phyloP scores from a whole-genome alignment of 768 basidiomycete genomes.

The Lyophyllum shimeji region DNA sequence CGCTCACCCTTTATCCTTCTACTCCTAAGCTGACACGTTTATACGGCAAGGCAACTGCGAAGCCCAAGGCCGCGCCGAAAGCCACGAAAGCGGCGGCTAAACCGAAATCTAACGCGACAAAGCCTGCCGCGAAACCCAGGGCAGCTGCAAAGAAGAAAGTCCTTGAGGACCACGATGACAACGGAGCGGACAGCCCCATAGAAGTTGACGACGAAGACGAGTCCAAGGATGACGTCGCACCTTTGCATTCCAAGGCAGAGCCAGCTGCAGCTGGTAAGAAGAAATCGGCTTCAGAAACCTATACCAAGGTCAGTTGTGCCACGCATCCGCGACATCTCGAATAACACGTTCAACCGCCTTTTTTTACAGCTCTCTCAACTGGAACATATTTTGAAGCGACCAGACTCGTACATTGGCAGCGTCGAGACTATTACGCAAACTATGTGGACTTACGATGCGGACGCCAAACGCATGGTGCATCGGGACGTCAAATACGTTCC shows the following conservation, averaged over 20 bases:
- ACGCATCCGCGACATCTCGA: neutral
- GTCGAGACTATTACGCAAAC: slow-evolving; percentile 82
- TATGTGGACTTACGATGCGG: slow-evolving; percentile 94
- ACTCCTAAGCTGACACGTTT: neutral
- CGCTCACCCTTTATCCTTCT: slow-evolving; percentile 5
- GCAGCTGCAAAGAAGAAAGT: slow-evolving; percentile 67
- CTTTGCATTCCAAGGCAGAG: slow-evolving; percentile 21
- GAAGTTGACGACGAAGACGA: slow-evolving; percentile 36
- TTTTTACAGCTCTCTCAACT: slow-evolving; percentile 79
- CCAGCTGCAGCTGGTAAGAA: slow-evolving; percentile 50
- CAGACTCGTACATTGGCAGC: slow-evolving; percentile 96
- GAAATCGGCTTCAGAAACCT: slow-evolving; percentile 90
- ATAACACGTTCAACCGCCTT: neutral
- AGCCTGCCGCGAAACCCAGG: slow-evolving; percentile 50
- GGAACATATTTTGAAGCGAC: slow-evolving; percentile 90
- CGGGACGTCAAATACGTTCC: slow-evolving; percentile 90
- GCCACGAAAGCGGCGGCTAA: slow-evolving; percentile 39
- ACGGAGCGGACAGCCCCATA: slow-evolving; percentile 48
- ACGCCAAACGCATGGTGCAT: slow-evolving; percentile 78
- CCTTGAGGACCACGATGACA: slow-evolving; percentile 63
- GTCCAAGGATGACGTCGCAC: slow-evolving; percentile 34
- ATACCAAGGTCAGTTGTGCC: slow-evolving; percentile 67
- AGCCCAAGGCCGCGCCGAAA: slow-evolving; percentile 34
- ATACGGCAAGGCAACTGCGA: neutral
- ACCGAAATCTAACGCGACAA: slow-evolving; percentile 38